Evolutionary conservation across 2,329 filamentous ascomycete genomes (phyloP), one percentile per base, ranked within the genome.

Genomic region (Sarocladium brachiariae): DNA sequence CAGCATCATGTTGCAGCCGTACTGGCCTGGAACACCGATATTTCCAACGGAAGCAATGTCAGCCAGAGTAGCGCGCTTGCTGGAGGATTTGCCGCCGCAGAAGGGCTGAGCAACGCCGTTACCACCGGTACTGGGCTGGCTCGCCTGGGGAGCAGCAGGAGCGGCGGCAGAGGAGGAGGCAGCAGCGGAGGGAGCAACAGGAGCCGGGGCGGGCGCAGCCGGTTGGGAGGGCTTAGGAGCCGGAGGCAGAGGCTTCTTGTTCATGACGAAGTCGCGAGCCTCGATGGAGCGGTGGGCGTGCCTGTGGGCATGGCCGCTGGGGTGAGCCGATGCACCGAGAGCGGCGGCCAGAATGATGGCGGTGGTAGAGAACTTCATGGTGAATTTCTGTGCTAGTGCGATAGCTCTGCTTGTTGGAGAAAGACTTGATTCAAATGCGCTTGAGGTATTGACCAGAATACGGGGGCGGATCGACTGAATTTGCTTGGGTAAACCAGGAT

Each of bases 1-100:
- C 27, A 67, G 54, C 71, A 74, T 72, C 47, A 77, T 63, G 72
- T 79, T 79, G 73, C 74, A 76, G 59, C 74, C 75, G 61, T 70
- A 78, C 53, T 64, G n/a, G 50, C 54, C 58, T 8, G 52, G 2
- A 47, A 59, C 58, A 52, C 76, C 76, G 13, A 62, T 62, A 68
- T 79, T 78, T 57, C 76, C 76, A 3, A 56, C 59, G 63, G 73
- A 73, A 51, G 65, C 63, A 55, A 78, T 75, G 55, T 78, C 59
- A 51, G 64, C 66, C 34, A 57, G 14, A 51, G 74, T 73, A 56
- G 76, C 68, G 56, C 75, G 70, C 71, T 47, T 47, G 43, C n/a
- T 33, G 43, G 31, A 47, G 4, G 24, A 11, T 53, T 63, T 57
- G 58, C 67, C 65, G 55, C 52, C 54, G 60, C 68, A 71, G 63